A percentile compares a stretch with the other conserved stretches of the same genome.
phyloP scores from a whole-genome alignment of 2,329 filamentous ascomycete species.

The Colletotrichum noveboracense region DNA sequence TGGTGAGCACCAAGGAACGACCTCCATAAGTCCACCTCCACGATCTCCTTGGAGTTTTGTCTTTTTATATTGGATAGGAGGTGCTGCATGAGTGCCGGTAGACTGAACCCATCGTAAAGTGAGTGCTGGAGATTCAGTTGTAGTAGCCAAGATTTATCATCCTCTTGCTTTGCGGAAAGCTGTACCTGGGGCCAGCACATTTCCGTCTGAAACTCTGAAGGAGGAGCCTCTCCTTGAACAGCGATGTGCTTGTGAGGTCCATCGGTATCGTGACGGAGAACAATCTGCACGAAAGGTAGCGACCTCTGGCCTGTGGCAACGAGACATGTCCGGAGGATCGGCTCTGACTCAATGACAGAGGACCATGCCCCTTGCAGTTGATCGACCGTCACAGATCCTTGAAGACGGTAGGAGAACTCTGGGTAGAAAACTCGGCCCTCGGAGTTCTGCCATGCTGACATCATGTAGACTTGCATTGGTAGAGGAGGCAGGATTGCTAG shows the following conservation, averaged over 20 bases:
- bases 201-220: background rate
- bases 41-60: background rate
- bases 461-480: conserved; percentile 81
- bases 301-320: conserved; percentile 50
- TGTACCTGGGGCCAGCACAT: conserved; percentile 10
- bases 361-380: conserved; percentile 66
- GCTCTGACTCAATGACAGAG: conserved; percentile 55
- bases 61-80: background rate
- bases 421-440: conserved; percentile 74
- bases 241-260: conserved; percentile 27
- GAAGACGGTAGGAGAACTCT: conserved; percentile 67
- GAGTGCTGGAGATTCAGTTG: conserved; percentile 79
- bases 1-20: background rate
- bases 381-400: conserved; percentile 38
- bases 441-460: conserved; percentile 76
- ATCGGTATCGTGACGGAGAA: conserved; percentile 46
- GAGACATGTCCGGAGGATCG: conserved; percentile 75
- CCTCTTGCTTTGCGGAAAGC: conserved; percentile 1
- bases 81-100: conserved; percentile 64
- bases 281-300: conserved; percentile 67
- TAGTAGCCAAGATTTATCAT: conserved; percentile 33
- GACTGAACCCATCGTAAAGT: conserved; percentile 84
- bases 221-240: conserved; percentile 22
- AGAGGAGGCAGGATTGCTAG: conserved; percentile 71
- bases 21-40: background rate